Evolutionary conservation across 139 green algal genomes (phyloP).

Genomic region (Picochlorum costavermella): DNA sequence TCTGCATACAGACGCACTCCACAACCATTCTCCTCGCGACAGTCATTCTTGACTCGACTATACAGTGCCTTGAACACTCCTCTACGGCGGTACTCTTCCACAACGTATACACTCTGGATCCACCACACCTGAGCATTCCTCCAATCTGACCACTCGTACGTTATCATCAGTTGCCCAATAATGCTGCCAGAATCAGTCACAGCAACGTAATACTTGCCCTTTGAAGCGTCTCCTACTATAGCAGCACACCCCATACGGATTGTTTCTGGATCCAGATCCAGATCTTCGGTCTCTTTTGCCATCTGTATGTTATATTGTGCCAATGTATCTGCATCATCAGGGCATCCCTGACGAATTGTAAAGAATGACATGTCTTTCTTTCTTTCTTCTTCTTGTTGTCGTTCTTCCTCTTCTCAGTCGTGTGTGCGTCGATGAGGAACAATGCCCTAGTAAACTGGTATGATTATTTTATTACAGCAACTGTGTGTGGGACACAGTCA

Average conservation of each 20-base stretch:
- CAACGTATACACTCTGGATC: constrained; percentile 20
- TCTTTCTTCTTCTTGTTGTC: too few relatives aligned
- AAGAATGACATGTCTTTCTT: too few relatives aligned
- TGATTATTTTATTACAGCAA: too few relatives aligned
- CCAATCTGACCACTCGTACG: constrained; percentile 27
- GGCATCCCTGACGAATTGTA: neutral
- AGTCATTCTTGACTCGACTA: constrained; percentile 4
- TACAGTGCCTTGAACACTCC: constrained; percentile 17
- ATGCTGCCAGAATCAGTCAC: neutral
- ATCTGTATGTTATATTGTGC: constrained; percentile 14
- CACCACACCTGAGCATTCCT: constrained; percentile 20
- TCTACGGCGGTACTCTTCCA: neutral
- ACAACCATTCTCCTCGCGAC: neutral
- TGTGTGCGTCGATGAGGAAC: too few relatives aligned
- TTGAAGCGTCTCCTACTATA: constrained; percentile 3
- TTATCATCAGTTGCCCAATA: constrained; percentile 15
- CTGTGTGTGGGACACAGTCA: too few relatives aligned
- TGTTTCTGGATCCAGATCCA: constrained; percentile 14
- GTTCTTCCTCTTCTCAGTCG: too few relatives aligned
- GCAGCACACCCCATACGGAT: constrained; percentile 3
- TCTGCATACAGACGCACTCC: constrained; percentile 21
- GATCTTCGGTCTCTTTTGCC: constrained; percentile 17
- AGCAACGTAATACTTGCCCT: constrained; percentile 18
- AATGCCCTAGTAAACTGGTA: too few relatives aligned
- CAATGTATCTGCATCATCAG: constrained; percentile 3